Evolutionary conservation across 2,329 filamentous ascomycete species (phyloP), one percentile per base, ranked within the genome.

Genomic region (Trichothecium roseum): DNA sequence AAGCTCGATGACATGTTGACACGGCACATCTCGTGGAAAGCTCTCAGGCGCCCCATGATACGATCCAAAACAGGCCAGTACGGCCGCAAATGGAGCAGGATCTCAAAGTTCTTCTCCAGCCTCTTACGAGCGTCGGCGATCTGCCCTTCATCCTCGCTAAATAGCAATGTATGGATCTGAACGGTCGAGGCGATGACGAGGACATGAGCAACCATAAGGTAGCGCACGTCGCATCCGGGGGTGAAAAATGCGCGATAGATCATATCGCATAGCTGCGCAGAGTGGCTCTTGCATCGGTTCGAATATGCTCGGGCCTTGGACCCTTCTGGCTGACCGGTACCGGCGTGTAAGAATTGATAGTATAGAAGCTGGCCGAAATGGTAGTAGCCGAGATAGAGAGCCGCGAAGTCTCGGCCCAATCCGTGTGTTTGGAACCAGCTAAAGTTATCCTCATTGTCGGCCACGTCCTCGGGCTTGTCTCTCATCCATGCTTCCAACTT

Each of bases 301-400:
- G 60, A 57, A 37, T 63, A 62, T 10, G 38, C 28, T 16, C 31
- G 29, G 2, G 45, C 37, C 6, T 38, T 37, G n/a, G 32, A 35
- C 2, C 39, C 42, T 9, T 34, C 17, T 3, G 53, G 48, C 30
- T 59, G 54, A 12, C 37, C 41, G 5, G 43, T 42, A 8, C 42
- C 43, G 22, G 42, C 37, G 24, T 52, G 46, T 1, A 68, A 52
- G 41, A 63, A 68, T 34, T 61, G 62, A 39, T 67, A 69, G 46
- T 60, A 65, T 5, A 69, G 54, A n/a, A 68, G 50, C 34, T 64
- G 59, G 4, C 56, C 54, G 40, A 61, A 66, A 43, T 68, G 57
- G 34, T 68, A 60, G 39, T 66, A 67, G 4, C 63, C 62, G 3
- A 68, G 46, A 40, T 68, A 60, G 2, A 69, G 51, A 2, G 61